Evolutionary conservation across 2,329 filamentous ascomycete genomes (phyloP).

Genomic region (Xylariales sp.): DNA sequence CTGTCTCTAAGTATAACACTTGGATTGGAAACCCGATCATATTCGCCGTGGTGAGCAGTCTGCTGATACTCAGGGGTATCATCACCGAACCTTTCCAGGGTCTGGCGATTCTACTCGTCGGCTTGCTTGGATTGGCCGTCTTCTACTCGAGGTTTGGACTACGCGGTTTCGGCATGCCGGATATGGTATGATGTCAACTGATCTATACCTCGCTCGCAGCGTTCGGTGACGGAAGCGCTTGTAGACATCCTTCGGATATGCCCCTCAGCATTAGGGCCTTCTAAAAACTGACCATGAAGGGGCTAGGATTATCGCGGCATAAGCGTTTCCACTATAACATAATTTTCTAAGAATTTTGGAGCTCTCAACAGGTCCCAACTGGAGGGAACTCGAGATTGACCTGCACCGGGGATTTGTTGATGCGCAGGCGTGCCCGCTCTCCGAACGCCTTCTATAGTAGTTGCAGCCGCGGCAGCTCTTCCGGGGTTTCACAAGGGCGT

Average conservation of each 20-base stretch:
- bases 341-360: too few relatives aligned
- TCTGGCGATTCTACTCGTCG: constrained; percentile 23
- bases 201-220: too few relatives aligned
- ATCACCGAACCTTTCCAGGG: constrained; percentile 23
- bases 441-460: not conserved
- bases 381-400: too few relatives aligned
- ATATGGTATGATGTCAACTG: too few relatives aligned
- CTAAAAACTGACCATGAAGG: not conserved
- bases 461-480: not conserved
- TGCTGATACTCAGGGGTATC: constrained; percentile 23
- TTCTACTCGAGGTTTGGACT: constrained; percentile 19
- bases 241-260: constrained; percentile 10
- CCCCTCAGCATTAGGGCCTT: too few relatives aligned
- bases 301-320: not conserved
- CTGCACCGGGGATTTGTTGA: too few relatives aligned
- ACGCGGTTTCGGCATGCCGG: constrained; percentile 17
- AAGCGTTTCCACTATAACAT: too few relatives aligned
- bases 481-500: not conserved
- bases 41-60: constrained; percentile 20
- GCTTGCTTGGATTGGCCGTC: constrained; percentile 20
- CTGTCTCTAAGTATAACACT: constrained; percentile 15
- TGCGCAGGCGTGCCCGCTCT: too few relatives aligned
- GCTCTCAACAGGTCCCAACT: too few relatives aligned
- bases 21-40: constrained; percentile 22
- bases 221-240: too few relatives aligned